Percentiles rank a stretch among this genome's conserved stretches.
Evolutionary conservation across 2,329 filamentous ascomycete species (phyloP).

Genomic region (Monilinia vaccinii-corymbosi): DNA sequence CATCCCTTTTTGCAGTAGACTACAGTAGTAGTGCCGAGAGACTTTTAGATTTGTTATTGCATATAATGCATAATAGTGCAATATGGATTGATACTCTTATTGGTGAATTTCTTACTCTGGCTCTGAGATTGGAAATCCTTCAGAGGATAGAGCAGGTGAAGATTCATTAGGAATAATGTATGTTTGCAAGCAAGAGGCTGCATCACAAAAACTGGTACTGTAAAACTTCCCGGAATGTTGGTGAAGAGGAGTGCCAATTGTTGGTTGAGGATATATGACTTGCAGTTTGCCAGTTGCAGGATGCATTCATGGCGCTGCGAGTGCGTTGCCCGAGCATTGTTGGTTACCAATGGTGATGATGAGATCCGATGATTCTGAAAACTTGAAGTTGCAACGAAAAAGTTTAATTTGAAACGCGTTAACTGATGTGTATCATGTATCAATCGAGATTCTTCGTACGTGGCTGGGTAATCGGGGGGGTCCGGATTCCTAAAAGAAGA

Average conservation of each 20-base stretch:
- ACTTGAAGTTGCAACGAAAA: not conserved
- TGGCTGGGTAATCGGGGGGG: not conserved
- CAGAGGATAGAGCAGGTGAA: not conserved
- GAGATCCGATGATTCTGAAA: conserved; percentile 6
- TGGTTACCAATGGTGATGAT: conserved; percentile 9
- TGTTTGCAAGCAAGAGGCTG: not conserved
- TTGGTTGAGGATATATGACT: conserved; percentile 7
- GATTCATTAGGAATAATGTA: conserved; percentile 1
- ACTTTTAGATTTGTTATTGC: not conserved
- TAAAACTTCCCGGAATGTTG: not conserved
- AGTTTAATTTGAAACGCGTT: not conserved
- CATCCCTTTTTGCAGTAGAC: not conserved
- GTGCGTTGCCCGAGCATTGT: not conserved
- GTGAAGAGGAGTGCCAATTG: not conserved
- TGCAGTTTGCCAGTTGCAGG: not conserved
- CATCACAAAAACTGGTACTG: not conserved
- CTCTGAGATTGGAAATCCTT: not conserved
- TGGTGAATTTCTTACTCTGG: not conserved
- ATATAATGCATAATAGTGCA: conserved; percentile 1
- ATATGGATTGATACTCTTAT: not conserved
- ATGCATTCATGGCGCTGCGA: not conserved
- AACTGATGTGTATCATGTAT: not conserved
- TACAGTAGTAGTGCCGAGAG: conserved; percentile 6
- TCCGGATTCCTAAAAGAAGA: not conserved
- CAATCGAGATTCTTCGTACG: not conserved